A percentile compares a stretch with the other conserved stretches of the same genome.
phyloP scores from a whole-genome alignment of 1,284 basidiomycete species.

The Malassezia dermatis region DNA sequence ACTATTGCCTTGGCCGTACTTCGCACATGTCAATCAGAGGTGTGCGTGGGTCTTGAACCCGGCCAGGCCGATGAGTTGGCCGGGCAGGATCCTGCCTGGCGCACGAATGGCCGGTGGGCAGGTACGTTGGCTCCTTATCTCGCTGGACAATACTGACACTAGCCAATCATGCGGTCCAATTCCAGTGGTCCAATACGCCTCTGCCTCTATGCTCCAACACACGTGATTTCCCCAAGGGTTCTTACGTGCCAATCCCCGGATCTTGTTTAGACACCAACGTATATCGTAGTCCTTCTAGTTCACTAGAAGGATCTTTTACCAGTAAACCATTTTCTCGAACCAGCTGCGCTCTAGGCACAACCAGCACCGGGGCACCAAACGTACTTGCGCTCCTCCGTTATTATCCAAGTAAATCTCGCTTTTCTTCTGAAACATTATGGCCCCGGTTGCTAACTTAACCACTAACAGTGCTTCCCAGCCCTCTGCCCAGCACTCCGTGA shows the following conservation, averaged over 20 bases:
- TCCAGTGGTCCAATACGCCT: constrained; percentile 10
- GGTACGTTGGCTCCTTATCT: constrained; percentile 7
- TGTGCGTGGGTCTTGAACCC: constrained; percentile 35
- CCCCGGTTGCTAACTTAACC: constrained; percentile 29
- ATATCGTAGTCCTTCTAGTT: constrained; percentile 4
- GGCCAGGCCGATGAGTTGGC: constrained; percentile 28
- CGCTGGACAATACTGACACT: not conserved
- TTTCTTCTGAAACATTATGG: constrained; percentile 23
- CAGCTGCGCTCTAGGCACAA: constrained; percentile 41
- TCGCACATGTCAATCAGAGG: constrained; percentile 87
- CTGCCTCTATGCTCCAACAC: not conserved
- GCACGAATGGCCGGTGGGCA: constrained; percentile 38
- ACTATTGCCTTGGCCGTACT: constrained; percentile 71
- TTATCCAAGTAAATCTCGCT: constrained; percentile 25
- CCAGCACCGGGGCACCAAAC: constrained; percentile 43
- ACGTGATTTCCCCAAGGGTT: not conserved
- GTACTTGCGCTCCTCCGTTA: constrained; percentile 39
- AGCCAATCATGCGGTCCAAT: constrained; percentile 37
- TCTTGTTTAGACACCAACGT: not conserved
- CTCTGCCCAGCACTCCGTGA: constrained; percentile 23
- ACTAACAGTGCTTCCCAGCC: constrained; percentile 6
- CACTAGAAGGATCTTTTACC: constrained; percentile 5
- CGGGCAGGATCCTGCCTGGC: constrained; percentile 31
- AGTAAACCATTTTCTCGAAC: constrained; percentile 42
- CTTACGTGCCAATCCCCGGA: not conserved